Base-by-base conservation (phyloP, 2,329 filamentous ascomycete species). In the Fusarium nisikadoi region DNA sequence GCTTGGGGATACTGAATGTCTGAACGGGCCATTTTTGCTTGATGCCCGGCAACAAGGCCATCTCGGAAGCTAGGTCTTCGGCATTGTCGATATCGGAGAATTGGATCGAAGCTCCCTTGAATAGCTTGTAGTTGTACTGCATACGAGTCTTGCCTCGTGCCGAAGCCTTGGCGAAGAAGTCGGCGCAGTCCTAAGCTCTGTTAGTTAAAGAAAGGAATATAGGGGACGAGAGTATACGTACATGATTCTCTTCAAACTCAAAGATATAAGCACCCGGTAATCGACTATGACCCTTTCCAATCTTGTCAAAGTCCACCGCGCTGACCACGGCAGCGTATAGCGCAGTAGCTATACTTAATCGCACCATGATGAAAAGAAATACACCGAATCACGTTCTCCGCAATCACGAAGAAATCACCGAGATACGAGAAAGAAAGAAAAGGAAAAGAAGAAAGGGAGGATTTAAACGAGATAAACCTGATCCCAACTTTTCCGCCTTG, bases 101-200 rank as follows among this genome's bases (percentile, higher is more conserved):
- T 73, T 87, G 83, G 65, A 89, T 84, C 4, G 87, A 88, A 5
- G 83, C 84, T 58, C 87, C 87, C 73, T 85, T 86, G 82, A 89
- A 89, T 23, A 89, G 80, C 70, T 83, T 81, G 73, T 83, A 86
- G 69, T 86, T 80, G 63, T 88, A 82, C 61, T 84, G 83, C 82
- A 86, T 83, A 58, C 85, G 85, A 52, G 80, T 75, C 12, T 80
- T 75, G 68, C 87, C 84, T 83, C 86, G 52, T 29, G 52, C 9
- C 0, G 63, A 45, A 8, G 70, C 70, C 19, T 55, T 64, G 41
- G 63, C 47, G 12, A 69, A 62, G 55, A 73, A 73, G 67, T 70
- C 72, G 54, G 71, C 42, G 5, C 43, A 73, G 39, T 73, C 70
- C 70, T 73, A 12, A 23, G 2, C 16, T 20, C 10, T 8, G 42